These are phyloP conservation scores for Kondoa subrosea DNA, from an alignment of 768 basidiomycete genomes.

Conservation along the genomic window DNA sequence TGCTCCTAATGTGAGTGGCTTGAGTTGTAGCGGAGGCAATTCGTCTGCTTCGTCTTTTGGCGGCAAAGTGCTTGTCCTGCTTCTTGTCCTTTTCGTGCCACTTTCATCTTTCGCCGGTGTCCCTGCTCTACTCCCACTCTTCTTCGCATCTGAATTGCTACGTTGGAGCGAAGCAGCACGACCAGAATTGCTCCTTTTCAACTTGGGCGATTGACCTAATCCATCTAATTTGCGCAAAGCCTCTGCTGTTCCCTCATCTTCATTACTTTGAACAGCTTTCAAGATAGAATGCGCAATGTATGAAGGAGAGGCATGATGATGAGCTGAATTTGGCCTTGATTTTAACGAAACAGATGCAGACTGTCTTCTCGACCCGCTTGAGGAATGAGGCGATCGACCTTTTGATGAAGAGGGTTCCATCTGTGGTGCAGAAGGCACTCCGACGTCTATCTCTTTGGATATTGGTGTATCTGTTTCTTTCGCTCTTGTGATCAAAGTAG, in stretches of 20 bases:
- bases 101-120: not conserved
- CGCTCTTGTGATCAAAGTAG: not conserved
- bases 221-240: conserved; percentile 87
- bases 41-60: conserved; percentile 6
- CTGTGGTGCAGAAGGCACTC: not conserved
- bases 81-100: conserved; percentile 3
- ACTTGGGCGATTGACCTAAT: conserved; percentile 13
- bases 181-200: conserved; percentile 16
- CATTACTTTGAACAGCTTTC: not conserved
- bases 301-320: conserved; percentile 16
- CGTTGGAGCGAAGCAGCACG: not conserved
- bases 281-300: conserved; percentile 17
- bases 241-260: conserved; percentile 46
- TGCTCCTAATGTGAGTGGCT: not conserved
- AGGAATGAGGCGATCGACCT: conserved; percentile 9
- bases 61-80: conserved; percentile 2
- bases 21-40: not conserved
- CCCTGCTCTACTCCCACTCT: not conserved
- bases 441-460: not conserved
- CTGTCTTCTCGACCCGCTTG: not conserved
- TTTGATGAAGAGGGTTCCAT: not conserved
- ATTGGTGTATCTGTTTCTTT: not conserved
- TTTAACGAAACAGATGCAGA: conserved; percentile 1
- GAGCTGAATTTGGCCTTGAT: conserved; percentile 2
- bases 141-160: not conserved